phyloP scores from a whole-genome alignment of 129 eudicot species.

The Silybum marianum region DNA sequence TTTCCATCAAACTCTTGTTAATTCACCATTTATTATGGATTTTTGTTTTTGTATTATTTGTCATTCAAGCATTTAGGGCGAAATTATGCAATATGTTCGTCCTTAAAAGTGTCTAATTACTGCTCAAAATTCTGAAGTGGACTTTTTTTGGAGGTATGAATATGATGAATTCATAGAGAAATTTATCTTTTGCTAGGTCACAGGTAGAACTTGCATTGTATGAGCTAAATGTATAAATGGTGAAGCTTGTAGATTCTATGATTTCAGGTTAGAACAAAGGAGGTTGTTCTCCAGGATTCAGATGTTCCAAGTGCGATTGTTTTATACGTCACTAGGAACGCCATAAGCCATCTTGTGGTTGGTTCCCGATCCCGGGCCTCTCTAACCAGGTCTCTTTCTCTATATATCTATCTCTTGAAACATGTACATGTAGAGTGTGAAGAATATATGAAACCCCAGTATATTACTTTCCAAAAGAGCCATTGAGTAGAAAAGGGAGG shows the following conservation, averaged over 20 bases:
- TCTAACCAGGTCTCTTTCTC: conserved; percentile 51
- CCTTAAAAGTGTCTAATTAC: not conserved
- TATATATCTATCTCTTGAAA: not conserved
- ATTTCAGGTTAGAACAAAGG: conserved; percentile 52
- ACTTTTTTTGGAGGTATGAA: not conserved
- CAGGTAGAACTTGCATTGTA: not conserved
- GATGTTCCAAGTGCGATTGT: conserved; percentile 52
- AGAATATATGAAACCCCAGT: too few species aligned
- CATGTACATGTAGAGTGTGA: too few species aligned
- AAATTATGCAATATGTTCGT: not conserved
- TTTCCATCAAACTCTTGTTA: not conserved
- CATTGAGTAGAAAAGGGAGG: too few species aligned
- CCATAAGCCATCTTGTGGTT: conserved; percentile 45
- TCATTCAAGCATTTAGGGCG: not conserved
- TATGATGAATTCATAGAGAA: not conserved
- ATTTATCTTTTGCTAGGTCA: not conserved
- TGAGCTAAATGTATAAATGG: conserved; percentile 7
- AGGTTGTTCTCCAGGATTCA: conserved; percentile 51
- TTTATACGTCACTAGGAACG: conserved; percentile 34
- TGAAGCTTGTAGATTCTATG: not conserved
- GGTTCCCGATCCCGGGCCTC: conserved; percentile 52
- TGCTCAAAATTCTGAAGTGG: not conserved
- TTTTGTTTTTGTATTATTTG: not conserved
- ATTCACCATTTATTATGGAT: conserved; percentile 10
- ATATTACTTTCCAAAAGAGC: too few species aligned